Base-by-base conservation (phyloP, 805 yeast genomes). In the Hanseniaspora pseudoguilliermondii region DNA sequence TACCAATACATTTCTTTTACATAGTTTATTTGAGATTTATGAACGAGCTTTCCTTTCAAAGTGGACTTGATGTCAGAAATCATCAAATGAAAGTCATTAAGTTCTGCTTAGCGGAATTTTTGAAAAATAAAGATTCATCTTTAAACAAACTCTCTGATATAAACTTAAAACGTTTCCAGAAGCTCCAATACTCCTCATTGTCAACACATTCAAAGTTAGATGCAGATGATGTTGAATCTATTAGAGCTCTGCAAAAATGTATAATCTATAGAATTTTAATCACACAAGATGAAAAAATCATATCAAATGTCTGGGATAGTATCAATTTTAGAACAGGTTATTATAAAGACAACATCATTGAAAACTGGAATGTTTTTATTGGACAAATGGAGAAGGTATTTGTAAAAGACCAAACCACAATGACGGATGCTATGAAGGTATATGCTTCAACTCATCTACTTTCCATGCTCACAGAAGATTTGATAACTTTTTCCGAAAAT, bases 251-350 rank as follows among this genome's bases (percentile, higher is more conserved):
- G 5, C 55, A 52, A 44, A 52, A 52, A 44, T 52, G 49, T 32
- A 52, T 52, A 20, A 44, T 44, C 9, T 52, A 52, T 38, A 52
- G 55, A 44, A 27, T 44, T 2, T 35, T 52, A n/a, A 44, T 39
- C 16, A 52, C 49, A 16, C 55, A 52, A 38, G 48, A 52, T 38
- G 49, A 47, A 15, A 29, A 38, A 51, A 38, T 51, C 10, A 51
- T 51, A 25, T 51, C 55, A 25, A 51, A 51, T 36, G 36, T 44
- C 18, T 51, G 55, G 55, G 55, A 51, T 15, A 51, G 47, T 32
- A 32, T 51, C 10, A 51, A 51, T 25, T 51, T 43, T 16, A 51
- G 55, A 44, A 36, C 55, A 16, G 55, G 46, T 8, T 51, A 35
- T 21, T 51, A 29, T n/a, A 51, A 51, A 20, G 39, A 51, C 38